phyloP scores from a whole-genome alignment of 106 monocot species.

The Ottelia alismoides region DNA sequence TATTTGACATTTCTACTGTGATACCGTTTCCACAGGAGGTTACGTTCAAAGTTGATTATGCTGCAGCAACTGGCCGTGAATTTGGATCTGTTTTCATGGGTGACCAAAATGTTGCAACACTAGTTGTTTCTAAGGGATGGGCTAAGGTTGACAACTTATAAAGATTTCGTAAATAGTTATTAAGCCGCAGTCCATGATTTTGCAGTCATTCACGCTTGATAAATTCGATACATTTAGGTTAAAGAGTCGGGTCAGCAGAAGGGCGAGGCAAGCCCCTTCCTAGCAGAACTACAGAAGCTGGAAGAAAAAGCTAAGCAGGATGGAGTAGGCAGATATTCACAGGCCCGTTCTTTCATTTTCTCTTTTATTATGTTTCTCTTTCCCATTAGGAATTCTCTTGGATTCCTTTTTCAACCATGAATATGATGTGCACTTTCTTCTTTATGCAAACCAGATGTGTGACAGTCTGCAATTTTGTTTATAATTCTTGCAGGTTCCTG shows the following conservation, averaged over 20 bases:
- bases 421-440: no score
- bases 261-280: constrained; percentile 60
- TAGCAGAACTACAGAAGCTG: constrained; percentile 37
- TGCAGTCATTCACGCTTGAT: no score
- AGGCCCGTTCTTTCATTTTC: no score
- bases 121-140: constrained; percentile 87
- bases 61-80: constrained; percentile 72
- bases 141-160: no score
- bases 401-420: no score
- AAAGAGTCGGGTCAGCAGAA: constrained; percentile 69
- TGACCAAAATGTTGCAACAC: constrained; percentile 73
- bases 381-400: no score
- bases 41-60: constrained; percentile 78
- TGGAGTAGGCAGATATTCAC: constrained; percentile 55
- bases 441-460: no score
- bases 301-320: constrained; percentile 70
- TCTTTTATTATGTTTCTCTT: no score
- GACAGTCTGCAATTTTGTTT: no score
- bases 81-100: constrained; percentile 92
- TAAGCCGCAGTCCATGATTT: no score
- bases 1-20: no score
- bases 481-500: constrained; percentile 52
- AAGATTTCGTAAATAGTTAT: no score
- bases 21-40: constrained; percentile 51
- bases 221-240: constrained; percentile 49